Evolutionary conservation across 176 grass and related monocot species (phyloP), one percentile per base, ranked within the genome.

Genomic region (Areca catechu): DNA sequence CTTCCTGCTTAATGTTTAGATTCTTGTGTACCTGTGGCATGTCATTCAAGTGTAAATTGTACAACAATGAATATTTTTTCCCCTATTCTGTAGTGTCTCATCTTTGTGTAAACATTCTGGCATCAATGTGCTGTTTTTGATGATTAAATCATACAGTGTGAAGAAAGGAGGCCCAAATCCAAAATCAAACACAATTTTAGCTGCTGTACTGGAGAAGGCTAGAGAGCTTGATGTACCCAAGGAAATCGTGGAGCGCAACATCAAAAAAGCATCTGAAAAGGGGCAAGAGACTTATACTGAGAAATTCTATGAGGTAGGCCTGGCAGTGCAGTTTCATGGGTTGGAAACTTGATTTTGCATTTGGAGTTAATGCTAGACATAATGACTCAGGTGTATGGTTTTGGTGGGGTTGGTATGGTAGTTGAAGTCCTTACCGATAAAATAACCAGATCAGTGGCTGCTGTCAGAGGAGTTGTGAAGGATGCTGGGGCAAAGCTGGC

Each of bases 371-470:
- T 49, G 22, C 16, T 51, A 58, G 55, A 3, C 16, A 54, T 60
- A 14, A 24, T 47, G 48, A 54, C 61, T 54, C 80, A 96, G 86
- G 86, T 96, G 3, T 87, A 96, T 79, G 92, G 92, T 59, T 97
- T 97, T 82, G 92, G 83, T 71, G 86, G 92, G 72, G 92, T 97
- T 56, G 83, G 92, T 61, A 91, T 91, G 77, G 76, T 97, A 30
- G 86, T 97, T 52, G 92, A 97, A 69, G 92, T 91, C 22, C 77
- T 97, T 29, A 97, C 92, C n/a, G 92, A 97, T 75, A 97, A 97
- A 91, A 84, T 97, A 68, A 97, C 92, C 70, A 87, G 86, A 97
- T 97, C 92, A 27, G 73, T 88, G 53, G 80, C 81, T 48, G 68
- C 74, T 30, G 75, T 97, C 50, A 86, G 86, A 88, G 80, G 82